Evolutionary conservation across 75 land plant genomes (phyloP), one percentile per base, ranked within the genome.

Genomic region (Ceratopteris richardii): DNA sequence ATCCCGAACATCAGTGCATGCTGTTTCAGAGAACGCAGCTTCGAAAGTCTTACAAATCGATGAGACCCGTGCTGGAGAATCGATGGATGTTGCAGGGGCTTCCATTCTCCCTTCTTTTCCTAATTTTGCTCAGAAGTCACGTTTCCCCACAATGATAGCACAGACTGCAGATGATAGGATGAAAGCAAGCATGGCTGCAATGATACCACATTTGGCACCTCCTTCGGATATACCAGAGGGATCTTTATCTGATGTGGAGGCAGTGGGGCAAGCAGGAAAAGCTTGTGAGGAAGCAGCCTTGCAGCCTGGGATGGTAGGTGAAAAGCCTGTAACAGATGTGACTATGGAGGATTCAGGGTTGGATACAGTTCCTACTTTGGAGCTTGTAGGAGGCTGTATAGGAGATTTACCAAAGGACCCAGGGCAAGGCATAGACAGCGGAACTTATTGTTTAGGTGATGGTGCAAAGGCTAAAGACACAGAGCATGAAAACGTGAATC

Each of bases 51-150:
- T 78, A 54, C 56, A 44, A 46, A 66, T 42, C 28, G 43, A 69
- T 23, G 82, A 79, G 58, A 54, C 71, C 25, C 73, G 82, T 62
- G 29, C 80, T 16, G 74, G 80, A 30, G 90, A 79, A 40, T 66
- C 85, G 1, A 72, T 82, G 5, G 77, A 77, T 57, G 80, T 78
- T 55, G 78, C 72, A 26, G 85, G 80, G 46, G 86, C 82, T 27
- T 79, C 90, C 33, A 79, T 77, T 29, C 58, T 86, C 43, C 80
- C 90, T 65, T 86, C 85, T 44, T 33, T 85, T 46, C 23, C 29
- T 23, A 54, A 54, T 27, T 41, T 85, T 46, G 22, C 50, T 46
- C 50, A 46, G 50, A 46, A 21, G 13, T 3, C 50, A 5, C 13
- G 22, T 2, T 46, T 46, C 22, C 50, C 18, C 17, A 5, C 50